phyloP scores from a whole-genome alignment of 2,329 filamentous ascomycete species.

The Elsinoe fawcettii region DNA sequence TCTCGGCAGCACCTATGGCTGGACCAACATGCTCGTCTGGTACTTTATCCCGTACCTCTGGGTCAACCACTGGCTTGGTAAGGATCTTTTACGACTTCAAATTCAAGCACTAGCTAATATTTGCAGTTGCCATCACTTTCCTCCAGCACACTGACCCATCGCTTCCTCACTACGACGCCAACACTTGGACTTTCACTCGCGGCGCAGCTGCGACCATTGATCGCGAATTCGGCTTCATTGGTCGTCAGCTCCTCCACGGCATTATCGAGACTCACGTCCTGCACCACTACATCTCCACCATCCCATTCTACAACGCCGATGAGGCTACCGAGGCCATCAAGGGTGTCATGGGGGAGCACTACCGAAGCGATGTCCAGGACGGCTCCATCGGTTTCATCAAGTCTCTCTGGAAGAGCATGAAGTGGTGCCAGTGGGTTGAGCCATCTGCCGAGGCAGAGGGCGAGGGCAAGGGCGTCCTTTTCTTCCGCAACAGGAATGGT shows the following conservation, averaged over 20 bases:
- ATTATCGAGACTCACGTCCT: conserved; percentile 97
- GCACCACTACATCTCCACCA: conserved; percentile 93
- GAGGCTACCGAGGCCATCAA: conserved; percentile 93
- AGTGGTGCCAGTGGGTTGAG: conserved; percentile 97
- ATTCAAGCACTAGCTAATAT: conserved; percentile 23
- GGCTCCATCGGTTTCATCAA: conserved; percentile 77
- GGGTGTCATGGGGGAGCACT: conserved; percentile 90
- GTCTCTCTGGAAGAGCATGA: conserved; percentile 70
- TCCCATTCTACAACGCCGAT: conserved; percentile 94
- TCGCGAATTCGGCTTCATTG: conserved; percentile 93
- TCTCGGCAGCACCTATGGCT: conserved; percentile 72
- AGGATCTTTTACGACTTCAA: conserved; percentile 34
- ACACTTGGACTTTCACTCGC: conserved; percentile 86
- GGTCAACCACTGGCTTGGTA: conserved; percentile 99
- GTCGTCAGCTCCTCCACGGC: conserved; percentile 81
- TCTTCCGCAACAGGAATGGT: conserved; percentile 93
- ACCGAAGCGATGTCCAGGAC: conserved; percentile 71
- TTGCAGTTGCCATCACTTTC: conserved; percentile 84
- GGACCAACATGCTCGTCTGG: conserved; percentile 83
- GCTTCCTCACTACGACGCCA: conserved; percentile 81
- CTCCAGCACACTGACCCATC: conserved; percentile 94
- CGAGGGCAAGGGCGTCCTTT: conserved; percentile 74
- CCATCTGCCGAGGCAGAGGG: conserved; percentile 73
- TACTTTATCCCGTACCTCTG: conserved; percentile 92
- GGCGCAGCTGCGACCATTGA: conserved; percentile 94